These are phyloP conservation scores for Globisporangium canariense DNA, from an alignment of 352 stramenopile genomes.

Conservation along the genomic window DNA sequence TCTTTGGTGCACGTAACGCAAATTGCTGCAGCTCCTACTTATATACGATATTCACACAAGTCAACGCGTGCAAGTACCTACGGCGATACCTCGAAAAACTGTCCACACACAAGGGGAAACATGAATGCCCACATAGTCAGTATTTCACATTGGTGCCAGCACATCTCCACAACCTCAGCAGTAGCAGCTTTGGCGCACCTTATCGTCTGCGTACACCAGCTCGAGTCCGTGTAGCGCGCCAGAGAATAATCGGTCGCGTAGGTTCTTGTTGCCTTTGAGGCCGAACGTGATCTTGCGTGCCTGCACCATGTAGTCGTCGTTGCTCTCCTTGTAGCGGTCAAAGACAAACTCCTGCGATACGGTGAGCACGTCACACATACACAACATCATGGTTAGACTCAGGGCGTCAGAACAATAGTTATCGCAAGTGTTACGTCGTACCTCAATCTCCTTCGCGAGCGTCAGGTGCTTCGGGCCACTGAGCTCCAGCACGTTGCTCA, in stretches of 20 bases:
- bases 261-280: conserved; percentile 58
- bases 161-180: background rate
- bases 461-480: conserved; percentile 34
- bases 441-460: conserved; percentile 72
- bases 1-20: conserved; percentile 1
- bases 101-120: background rate
- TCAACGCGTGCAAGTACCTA: conserved; percentile 8
- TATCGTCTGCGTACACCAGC: conserved; percentile 67
- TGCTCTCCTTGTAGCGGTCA: conserved; percentile 79
- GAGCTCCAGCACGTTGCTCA: conserved; percentile 51
- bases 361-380: background rate
- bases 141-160: background rate
- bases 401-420: background rate
- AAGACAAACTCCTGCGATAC: conserved; percentile 52
- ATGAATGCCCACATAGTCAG: background rate
- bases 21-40: conserved; percentile 7
- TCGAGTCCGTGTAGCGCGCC: conserved; percentile 66
- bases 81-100: conserved; percentile 19
- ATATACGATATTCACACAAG: conserved; percentile 13
- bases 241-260: conserved; percentile 62
- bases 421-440: conserved; percentile 14
- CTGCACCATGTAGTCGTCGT: conserved; percentile 70
- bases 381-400: background rate
- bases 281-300: conserved; percentile 79
- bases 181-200: conserved; percentile 30